Base-by-base conservation (phyloP, 805 yeast genomes). In the Clavispora fructus region DNA sequence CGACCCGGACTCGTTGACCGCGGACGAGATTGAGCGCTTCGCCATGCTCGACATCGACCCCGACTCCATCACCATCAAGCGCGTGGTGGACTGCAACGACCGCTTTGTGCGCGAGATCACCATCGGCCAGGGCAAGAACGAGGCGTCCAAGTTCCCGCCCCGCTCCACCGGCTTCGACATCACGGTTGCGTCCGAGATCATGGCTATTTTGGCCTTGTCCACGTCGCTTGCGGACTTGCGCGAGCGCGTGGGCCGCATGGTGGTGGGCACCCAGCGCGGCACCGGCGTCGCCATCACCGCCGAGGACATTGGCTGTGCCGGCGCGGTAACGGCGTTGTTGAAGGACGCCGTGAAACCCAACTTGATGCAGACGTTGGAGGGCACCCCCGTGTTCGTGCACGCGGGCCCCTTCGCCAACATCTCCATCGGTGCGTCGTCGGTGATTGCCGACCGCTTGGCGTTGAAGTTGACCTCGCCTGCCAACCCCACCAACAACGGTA, bases 351-450 rank as follows among this genome's bases (percentile, higher is more conserved):
- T 92, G 64, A 92, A 91, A 73, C 98, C 98, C 55, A 92, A 88
- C 64, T 69, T 92, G 64, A 92, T 92, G 98, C 98, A 92, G 70
- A 88, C 97, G 42, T 77, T 92, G 51, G 97, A 92, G 70, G 98
- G 98, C 49, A 91, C 97, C 7, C 98, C 98, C 6, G 98, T 92
- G 25, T 82, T 92, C 61, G 96, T 92, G 16, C 98, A 92, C 64
- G 97, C 97, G 35, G 98, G 98, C 52, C 98, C 98, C 27, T 92
- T 92, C 66, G 98, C 98, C 55, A 92, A 92, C 70, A 92, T 92
- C 54, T 87, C 96, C 30, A 92, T 92, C 63, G 99, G 99, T 58
- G 97, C 97, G 12, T 87, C 92, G 31, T 91, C 97, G 11, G 91
- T 92, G 14, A 72, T 92, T 47, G 97, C 98, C 46, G 99, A 92